Base-by-base conservation (phyloP, 768 basidiomycete genomes). In the Hypholoma sublateritium region DNA sequence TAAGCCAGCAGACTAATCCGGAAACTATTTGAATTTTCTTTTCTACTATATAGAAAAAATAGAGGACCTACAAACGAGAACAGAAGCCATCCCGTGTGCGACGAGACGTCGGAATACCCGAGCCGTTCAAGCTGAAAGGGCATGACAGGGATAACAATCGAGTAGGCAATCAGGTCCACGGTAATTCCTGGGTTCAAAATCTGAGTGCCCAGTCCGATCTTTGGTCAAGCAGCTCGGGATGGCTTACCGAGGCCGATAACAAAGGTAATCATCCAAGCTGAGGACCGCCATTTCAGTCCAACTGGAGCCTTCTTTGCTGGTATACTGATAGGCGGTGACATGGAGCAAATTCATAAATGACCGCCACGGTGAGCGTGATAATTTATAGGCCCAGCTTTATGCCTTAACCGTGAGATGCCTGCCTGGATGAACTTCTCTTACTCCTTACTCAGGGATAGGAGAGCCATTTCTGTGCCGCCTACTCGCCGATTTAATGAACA, bases 121-220 rank as follows among this genome's bases (percentile, higher is more conserved):
- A 86, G 73, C 5, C 55, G 66, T 62, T 85, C 78, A 22, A 87
- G 77, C 34, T 83, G 84, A 62, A 86, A 87, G 1, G 86, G 84
- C 55, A 86, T 75, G 28, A 86, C 83, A 7, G 86, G 85, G 32
- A 86, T 80, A 55, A 86, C 80, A 24, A 83, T 73, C 4, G 84
- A 82, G 62, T 86, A 87, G 8, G 83, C 80, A 19, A 86, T 67
- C 1, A 84, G 62, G 65, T 87, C 86, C 1, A 79, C 79, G 16
- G 72, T 70, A 39, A 80, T 66, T 3, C 78, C 78, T 80, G 47
- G 16, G 36, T n/a, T n/a, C n/a, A n/a, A n/a, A n/a, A n/a, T n/a
- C n/a, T n/a, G n/a, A n/a, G n/a, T n/a, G n/a, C n/a, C n/a, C n/a
- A n/a, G n/a, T n/a, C n/a, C n/a, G n/a, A n/a, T n/a, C n/a, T n/a